Evolutionary conservation across 495 filamentous ascomycete species (phyloP), one percentile per base, ranked within the genome.

Genomic region (Eremomyces bilateralis): DNA sequence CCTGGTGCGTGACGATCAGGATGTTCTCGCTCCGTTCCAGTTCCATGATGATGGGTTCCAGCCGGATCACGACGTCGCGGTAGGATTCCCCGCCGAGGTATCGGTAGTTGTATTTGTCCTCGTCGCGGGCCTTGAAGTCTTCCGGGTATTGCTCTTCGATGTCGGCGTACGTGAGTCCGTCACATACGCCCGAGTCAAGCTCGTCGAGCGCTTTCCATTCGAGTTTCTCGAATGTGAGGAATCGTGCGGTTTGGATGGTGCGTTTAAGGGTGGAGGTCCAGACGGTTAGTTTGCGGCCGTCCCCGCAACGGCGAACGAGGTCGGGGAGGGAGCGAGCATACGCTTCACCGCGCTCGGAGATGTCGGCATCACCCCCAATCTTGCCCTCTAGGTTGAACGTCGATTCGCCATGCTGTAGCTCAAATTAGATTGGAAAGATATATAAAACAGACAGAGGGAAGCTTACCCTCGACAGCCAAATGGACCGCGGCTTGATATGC

Each of bases 11-110:
- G 31, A 97, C 83, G 47, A 97, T 93, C 36, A 97, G 75, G 41
- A 97, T 91, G 47, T 97, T 85, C 52, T 94, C 88, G 44, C 71
- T 77, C 36, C 88, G 71, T 54, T 97, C 88, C 29, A 97, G 61
- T 47, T 97, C 88, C 88, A 97, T 97, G 59, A 97, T 97, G 54
- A 97, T 97, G 31, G 88, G 88, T 48, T 97, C 88, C 0, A 97
- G 72, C 1, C 88, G 79, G 42, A 94, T 94, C 17, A 97, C 88
- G 1, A 97, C 85, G 50, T 97, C 88, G 35, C 88, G 80, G 53
- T 97, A 97, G 39, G 77, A 84, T 57, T 97, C 88, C 12, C 88
- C 88, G 40, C 84, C 88, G 1, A 85, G 77, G 55, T 97, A 97
- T 34, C 88, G 83, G 56, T 97, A 97, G 59, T 97, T 97, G 64